A percentile compares a stretch with the other conserved stretches of the same genome.
Conservation (phyloP, 805 yeast genomes). For the Saturnispora ahearnii region DNA sequence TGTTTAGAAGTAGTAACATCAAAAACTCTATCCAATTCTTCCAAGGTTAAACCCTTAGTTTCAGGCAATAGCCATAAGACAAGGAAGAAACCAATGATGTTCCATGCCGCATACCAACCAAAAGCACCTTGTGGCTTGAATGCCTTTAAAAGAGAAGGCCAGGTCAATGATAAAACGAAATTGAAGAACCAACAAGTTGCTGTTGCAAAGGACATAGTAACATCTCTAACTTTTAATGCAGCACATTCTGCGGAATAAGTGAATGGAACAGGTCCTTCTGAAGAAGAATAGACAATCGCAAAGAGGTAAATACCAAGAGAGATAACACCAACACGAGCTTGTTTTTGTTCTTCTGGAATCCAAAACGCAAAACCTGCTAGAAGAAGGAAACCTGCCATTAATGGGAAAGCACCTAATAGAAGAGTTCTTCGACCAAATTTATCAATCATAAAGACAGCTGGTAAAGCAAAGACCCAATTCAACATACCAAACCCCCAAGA, state of each 20-base stretch:
- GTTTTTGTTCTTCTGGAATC: constrained; percentile 22
- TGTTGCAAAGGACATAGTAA: constrained; percentile 60
- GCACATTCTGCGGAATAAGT: constrained; percentile 51
- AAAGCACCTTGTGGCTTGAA: constrained; percentile 76
- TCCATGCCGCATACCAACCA: constrained; percentile 44
- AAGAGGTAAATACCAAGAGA: constrained; percentile 44
- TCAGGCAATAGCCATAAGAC: constrained; percentile 78
- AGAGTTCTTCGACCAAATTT: constrained; percentile 49
- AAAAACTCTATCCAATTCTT: constrained; percentile 56
- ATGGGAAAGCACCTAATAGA: constrained; percentile 38
- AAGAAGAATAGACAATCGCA: constrained; percentile 66
- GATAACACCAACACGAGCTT: constrained; percentile 26
- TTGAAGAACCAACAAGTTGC: constrained; percentile 78
- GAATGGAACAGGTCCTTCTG: constrained; percentile 83
- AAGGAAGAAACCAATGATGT: constrained; percentile 62
- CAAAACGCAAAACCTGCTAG: constrained; percentile 47
- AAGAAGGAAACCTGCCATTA: constrained; percentile 46
- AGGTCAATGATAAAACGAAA: constrained; percentile 63
- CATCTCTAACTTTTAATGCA: constrained; percentile 67
- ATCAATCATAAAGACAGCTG: constrained; percentile 52
- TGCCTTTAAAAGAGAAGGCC: constrained; percentile 57
- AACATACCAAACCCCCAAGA: constrained; percentile 60
- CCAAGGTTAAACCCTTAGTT: constrained; percentile 74
- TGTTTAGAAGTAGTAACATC: constrained; percentile 45
- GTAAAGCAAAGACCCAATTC: constrained; percentile 44